Percentiles rank a stretch among this genome's conserved stretches.
phyloP scores from a whole-genome alignment of 1,139 yeast genomes.

The Taphrina confusa region DNA sequence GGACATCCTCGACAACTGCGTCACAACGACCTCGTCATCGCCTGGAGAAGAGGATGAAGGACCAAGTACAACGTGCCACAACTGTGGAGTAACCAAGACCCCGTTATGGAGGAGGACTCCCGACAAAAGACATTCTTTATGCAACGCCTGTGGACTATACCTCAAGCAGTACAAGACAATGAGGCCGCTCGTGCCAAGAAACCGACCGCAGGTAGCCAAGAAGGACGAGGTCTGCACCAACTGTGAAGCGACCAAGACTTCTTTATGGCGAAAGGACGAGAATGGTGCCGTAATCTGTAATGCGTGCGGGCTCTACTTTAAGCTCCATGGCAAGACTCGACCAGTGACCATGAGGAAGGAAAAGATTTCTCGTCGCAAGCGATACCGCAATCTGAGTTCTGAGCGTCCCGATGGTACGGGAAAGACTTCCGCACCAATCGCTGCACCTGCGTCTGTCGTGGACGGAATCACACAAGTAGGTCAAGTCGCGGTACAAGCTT shows the following conservation, averaged over 20 bases:
- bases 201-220: slow-evolving; percentile 23
- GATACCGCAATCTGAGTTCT: slow-evolving; percentile 44
- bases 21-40: not conserved
- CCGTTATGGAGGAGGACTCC: slow-evolving; percentile 73
- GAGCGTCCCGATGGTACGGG: not conserved
- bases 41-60: slow-evolving; percentile 15
- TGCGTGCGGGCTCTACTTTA: slow-evolving; percentile 80
- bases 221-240: slow-evolving; percentile 46
- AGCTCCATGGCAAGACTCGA: slow-evolving; percentile 74
- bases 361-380: slow-evolving; percentile 72
- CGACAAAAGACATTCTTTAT: slow-evolving; percentile 59
- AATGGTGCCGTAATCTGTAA: slow-evolving; percentile 74
- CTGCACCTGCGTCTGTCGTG: too few relatives aligned
- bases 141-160: slow-evolving; percentile 70
- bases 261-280: slow-evolving; percentile 83
- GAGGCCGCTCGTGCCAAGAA: slow-evolving; percentile 46
- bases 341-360: slow-evolving; percentile 74
- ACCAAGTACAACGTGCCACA: slow-evolving; percentile 52
- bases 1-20: not conserved
- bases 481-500: not conserved
- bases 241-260: slow-evolving; percentile 82
- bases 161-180: slow-evolving; percentile 50
- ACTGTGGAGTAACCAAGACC: slow-evolving; percentile 68
- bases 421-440: not conserved
- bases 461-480: not conserved